Base-by-base conservation (phyloP, 306 rosid species). In the Vachellia pachyceras region DNA sequence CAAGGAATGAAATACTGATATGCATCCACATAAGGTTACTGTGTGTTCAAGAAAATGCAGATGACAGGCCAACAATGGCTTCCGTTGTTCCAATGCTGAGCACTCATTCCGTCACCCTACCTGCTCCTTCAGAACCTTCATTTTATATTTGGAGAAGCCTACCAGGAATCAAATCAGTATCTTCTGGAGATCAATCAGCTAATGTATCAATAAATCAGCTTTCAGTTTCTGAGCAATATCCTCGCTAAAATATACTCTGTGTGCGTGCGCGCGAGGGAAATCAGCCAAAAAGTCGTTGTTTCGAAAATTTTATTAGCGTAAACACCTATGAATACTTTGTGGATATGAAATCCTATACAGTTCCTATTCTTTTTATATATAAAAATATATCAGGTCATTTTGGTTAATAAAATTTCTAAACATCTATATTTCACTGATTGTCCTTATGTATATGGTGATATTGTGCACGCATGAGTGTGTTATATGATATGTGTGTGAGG, bases 21-120 rank as follows among this genome's bases (percentile, higher is more conserved):
- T 85, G 87, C 77, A 81, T 88, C 69, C 89, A 80, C 60, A 67
- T 88, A 15, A 89, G 87, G 0, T 66, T 88, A 18, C 47, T 65
- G 12, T 65, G 70, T 65, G 45, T 36, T 65, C 44, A 65, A 65
- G 70, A 65, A 35, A 65, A 65, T 83, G n/a, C 20, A 52, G 55
- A 0, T 23, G 76, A 61, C 8, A 85, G 88, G 61, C 88, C 85
- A 76, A 85, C 86, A 11, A 87, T 87, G 90, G 1, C 66, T 22
- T 20, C 80, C 2, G 29, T 87, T 20, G 64, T 41, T 65, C 75
- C 79, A 8, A 87, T 75, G 84, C 84, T 81, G 2, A 70, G 10
- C 14, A 77, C 86, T 46, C n/a, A 36, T 52, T 77, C 85, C 4
- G 3, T 65, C 10, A 45, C 74, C 42, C 80, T 84, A 4, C 65